Conservation (phyloP, 306 rosid species). For the Pueraria montana region DNA sequence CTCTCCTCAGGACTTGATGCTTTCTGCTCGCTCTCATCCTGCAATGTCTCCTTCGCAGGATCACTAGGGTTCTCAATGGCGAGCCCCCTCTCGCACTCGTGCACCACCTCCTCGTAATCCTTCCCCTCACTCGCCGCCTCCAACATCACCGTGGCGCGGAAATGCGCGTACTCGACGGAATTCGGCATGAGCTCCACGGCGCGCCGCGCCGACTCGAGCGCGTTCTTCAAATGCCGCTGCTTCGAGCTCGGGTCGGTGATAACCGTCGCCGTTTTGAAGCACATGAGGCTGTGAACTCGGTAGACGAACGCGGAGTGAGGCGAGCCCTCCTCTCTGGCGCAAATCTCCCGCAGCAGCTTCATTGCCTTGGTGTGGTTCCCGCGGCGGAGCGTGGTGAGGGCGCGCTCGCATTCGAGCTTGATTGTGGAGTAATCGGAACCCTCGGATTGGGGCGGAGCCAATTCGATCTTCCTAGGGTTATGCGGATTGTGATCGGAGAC, state of each 20-base stretch:
- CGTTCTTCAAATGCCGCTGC: conserved; percentile 82
- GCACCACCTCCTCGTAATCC: conserved; percentile 87
- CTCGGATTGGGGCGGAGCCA: conserved; percentile 57
- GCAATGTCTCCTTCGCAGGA: conserved; percentile 93
- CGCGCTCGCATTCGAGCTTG: conserved; percentile 88
- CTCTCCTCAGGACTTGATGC: conserved; percentile 59
- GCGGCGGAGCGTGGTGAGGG: conserved; percentile 82
- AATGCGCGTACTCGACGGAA: conserved; percentile 86
- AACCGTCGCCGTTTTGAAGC: conserved; percentile 74
- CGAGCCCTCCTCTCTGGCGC: conserved; percentile 67
- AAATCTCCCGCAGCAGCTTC: conserved; percentile 81
- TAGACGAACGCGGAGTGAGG: conserved; percentile 67
- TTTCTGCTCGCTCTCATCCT: conserved; percentile 88
- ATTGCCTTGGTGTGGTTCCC: conserved; percentile 92
- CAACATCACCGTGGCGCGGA: conserved; percentile 76
- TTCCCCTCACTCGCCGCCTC: conserved; percentile 82
- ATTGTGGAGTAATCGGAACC: conserved; percentile 60
- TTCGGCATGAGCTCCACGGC: conserved; percentile 82
- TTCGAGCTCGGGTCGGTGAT: conserved; percentile 74
- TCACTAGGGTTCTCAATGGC: conserved; percentile 75
- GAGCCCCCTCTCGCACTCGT: conserved; percentile 88
- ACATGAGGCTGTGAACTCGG: conserved; percentile 87
- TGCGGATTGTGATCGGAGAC: conserved; percentile 37
- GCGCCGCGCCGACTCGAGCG: conserved; percentile 78
- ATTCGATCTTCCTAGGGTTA: conserved; percentile 67